Base-by-base conservation (phyloP, 1,139 yeast genomes). In the Kurtzmaniella quercitrusa region DNA sequence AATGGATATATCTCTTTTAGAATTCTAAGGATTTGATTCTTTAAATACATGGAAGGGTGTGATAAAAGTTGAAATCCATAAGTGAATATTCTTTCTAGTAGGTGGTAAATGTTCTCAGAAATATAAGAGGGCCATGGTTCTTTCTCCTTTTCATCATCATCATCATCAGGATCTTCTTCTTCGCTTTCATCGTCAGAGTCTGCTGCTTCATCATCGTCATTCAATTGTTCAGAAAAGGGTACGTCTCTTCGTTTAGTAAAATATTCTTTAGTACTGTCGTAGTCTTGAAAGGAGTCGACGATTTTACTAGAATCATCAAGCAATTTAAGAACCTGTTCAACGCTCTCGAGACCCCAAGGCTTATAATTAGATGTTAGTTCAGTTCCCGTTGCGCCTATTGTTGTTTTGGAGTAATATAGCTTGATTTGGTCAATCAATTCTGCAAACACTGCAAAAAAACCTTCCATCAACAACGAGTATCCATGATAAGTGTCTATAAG, bases 401-500 rank as follows among this genome's bases (percentile, higher is more conserved):
- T 7, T 17, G 52, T 2, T 38, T 41, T 38, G 73, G n/a, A 45
- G 53, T 74, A 82, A 33, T 65, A 57, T 10, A 60, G 59, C 18
- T 64, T 61, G 11, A 85, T 70, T 54, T 85, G 87, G 15, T 65
- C 64, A 1, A 83, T 72, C 2, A 91, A 63, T 15, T 85, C 82
- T 40, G 76, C 77, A 54, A 91, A 87, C 0, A 88, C 84, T 6
- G 75, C 65, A 50, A 91, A 87, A 47, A 89, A 82, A 0, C 90
- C 90, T 47, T 83, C 82, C 40, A 88, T 82, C 18, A 93, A 65
- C 14, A 72, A 68, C 1, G 81, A 67, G 59, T 93, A 91, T 0
- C 94, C 95, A 63, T 91, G 96, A 54, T 84, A 91, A 38, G 82
- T 73, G 60, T 93, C 98, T 41, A 93, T 70, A 29, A 90, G 65